A percentile compares a stretch with the other conserved stretches of the same genome.
Evolutionary conservation across 805 yeast genomes (phyloP).

Genomic region (Hanseniaspora guilliermondii): DNA sequence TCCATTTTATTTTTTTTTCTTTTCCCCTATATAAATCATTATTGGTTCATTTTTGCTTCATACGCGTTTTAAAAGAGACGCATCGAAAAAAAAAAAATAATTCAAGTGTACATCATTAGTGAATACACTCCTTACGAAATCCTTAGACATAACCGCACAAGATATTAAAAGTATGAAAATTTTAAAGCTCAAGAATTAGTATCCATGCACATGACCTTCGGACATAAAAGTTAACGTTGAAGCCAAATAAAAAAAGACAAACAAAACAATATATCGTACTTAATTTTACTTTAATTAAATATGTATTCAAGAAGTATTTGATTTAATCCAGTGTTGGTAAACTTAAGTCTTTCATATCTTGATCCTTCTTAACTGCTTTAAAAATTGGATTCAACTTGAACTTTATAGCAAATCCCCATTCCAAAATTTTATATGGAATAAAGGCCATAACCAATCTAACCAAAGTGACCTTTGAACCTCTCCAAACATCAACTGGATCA

Average conservation of each 20-base stretch:
- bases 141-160: neutral
- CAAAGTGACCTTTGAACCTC: constrained; percentile 39
- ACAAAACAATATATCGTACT: neutral
- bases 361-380: constrained; percentile 21
- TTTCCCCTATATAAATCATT: too few species aligned
- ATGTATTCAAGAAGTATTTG: neutral
- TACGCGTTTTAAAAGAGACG: neutral
- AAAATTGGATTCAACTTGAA: constrained; percentile 32
- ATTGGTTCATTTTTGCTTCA: neutral
- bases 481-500: constrained; percentile 40
- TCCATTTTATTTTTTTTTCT: too few species aligned
- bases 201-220: neutral
- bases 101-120: too few species aligned
- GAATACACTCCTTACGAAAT: neutral
- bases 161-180: neutral
- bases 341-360: constrained; percentile 1
- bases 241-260: neutral
- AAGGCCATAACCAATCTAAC: constrained; percentile 28
- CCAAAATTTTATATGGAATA: constrained; percentile 40
- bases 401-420: constrained; percentile 30
- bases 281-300: neutral
- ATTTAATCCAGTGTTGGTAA: neutral
- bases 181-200: neutral
- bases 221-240: neutral
- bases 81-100: neutral